phyloP scores from a whole-genome alignment of 805 yeast species.

The Suhomyces sp. region DNA sequence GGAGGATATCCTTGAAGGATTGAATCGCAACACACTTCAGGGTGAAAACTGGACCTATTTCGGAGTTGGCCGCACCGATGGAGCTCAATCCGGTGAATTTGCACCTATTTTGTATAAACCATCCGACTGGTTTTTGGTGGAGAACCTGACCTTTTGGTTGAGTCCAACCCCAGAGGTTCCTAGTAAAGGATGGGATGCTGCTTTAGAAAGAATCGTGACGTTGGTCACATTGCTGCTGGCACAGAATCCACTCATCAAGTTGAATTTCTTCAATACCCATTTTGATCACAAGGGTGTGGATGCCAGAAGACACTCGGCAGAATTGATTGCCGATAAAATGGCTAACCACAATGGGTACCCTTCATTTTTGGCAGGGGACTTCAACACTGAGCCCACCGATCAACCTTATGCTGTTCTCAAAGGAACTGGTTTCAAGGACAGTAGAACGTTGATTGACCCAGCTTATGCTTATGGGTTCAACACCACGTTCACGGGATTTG shows the following conservation, averaged over 20 bases:
- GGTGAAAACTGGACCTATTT: constrained; percentile 32
- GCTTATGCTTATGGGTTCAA: constrained; percentile 40
- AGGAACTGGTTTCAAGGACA: constrained; percentile 38
- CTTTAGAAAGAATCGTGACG: constrained; percentile 39
- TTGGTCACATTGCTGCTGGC: constrained; percentile 33
- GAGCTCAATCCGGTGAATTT: constrained; percentile 29
- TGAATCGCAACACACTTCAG: constrained; percentile 27
- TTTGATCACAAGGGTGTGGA: constrained; percentile 39
- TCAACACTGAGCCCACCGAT: constrained; percentile 42
- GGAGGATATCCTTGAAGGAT: constrained; percentile 26
- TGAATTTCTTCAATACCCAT: constrained; percentile 43
- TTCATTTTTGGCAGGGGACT: constrained; percentile 42
- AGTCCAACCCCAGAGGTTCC: constrained; percentile 40
- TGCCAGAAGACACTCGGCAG: constrained; percentile 36
- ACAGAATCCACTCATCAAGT: constrained; percentile 26
- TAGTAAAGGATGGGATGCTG: constrained; percentile 46
- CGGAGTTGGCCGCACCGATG: constrained; percentile 39
- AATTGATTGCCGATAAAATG: constrained; percentile 42
- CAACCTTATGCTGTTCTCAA: constrained; percentile 41
- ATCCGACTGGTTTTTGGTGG: constrained; percentile 32
- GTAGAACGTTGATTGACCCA: constrained; percentile 27
- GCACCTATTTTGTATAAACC: constrained; percentile 37
- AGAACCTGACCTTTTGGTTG: constrained; percentile 37
- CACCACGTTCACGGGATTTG: constrained; percentile 52
- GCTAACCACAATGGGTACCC: constrained; percentile 31